Conservation (phyloP, 257 asterid species). For the Osmanthus fragrans region DNA sequence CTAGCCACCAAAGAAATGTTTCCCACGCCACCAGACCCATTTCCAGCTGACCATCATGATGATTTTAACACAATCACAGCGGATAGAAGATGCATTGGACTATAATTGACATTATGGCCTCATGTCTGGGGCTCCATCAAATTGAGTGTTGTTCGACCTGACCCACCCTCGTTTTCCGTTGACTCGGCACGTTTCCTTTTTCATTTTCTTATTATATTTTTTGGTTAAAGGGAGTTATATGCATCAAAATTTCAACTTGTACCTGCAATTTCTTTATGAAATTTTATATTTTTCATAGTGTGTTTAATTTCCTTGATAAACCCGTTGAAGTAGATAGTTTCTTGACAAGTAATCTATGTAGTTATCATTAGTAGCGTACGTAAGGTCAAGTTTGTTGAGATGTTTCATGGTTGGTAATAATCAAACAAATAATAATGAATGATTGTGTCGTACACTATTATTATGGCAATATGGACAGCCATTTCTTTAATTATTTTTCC, state of each 20-base stretch:
- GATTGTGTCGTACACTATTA: neutral
- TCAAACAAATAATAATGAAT: neutral
- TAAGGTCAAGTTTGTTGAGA: neutral
- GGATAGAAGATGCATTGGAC: conserved; percentile 71
- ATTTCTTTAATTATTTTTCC: too few relatives aligned
- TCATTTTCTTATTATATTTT: neutral
- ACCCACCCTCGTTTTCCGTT: neutral
- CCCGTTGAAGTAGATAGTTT: neutral
- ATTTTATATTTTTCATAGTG: too few relatives aligned
- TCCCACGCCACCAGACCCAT: conserved; percentile 86
- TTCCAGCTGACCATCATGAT: conserved; percentile 69
- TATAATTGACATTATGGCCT: conserved; percentile 52
- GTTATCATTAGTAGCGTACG: neutral
- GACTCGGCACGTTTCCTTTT: neutral
- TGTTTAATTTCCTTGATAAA: neutral
- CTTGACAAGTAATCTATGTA: neutral
- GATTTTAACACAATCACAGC: conserved; percentile 72
- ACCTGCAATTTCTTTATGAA: neutral
- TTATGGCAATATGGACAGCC: too few relatives aligned
- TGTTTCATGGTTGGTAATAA: neutral
- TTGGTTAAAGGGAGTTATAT: neutral
- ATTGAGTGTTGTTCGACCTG: neutral
- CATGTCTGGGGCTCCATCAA: neutral
- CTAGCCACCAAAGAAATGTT: conserved; percentile 72
- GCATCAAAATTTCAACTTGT: neutral